Evolutionary conservation across 805 yeast genomes (phyloP).

Genomic region (Myxozyma sirexii): DNA sequence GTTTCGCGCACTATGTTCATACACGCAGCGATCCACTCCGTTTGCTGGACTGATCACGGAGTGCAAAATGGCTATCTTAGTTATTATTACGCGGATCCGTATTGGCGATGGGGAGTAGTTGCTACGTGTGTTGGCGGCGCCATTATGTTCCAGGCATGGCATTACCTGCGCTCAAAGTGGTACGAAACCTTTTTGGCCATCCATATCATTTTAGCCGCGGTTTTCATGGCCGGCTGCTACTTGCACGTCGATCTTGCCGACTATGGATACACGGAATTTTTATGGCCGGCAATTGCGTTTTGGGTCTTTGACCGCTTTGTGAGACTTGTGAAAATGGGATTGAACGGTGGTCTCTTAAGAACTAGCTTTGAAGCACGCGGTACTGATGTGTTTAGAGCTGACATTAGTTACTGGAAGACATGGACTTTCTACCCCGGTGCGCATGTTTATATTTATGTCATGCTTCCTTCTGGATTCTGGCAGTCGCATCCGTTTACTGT

Average conservation of each 20-base stretch:
- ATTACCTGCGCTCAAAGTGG: slow-evolving; percentile 17
- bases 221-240: slow-evolving; percentile 60
- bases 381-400: slow-evolving; percentile 7
- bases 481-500: slow-evolving; percentile 33
- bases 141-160: slow-evolving; percentile 12
- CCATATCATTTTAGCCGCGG: slow-evolving; percentile 60
- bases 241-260: slow-evolving; percentile 58
- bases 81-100: not conserved
- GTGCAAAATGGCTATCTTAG: not conserved
- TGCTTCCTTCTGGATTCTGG: slow-evolving; percentile 25
- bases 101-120: slow-evolving; percentile 44
- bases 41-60: slow-evolving; percentile 18
- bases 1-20: slow-evolving; percentile 54
- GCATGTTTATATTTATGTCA: slow-evolving; percentile 31
- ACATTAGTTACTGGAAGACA: slow-evolving; percentile 13
- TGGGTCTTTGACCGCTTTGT: slow-evolving; percentile 72
- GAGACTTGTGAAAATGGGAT: slow-evolving; percentile 57
- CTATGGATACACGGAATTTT: slow-evolving; percentile 41
- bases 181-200: slow-evolving; percentile 63
- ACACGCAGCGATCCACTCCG: slow-evolving; percentile 57
- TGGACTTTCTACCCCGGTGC: slow-evolving; percentile 32
- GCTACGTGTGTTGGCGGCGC: slow-evolving; percentile 33
- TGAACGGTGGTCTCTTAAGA: slow-evolving; percentile 11
- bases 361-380: slow-evolving; percentile 15
- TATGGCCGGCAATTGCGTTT: slow-evolving; percentile 55